These are phyloP conservation scores for Cyberlindnera subsufficiens DNA, from an alignment of 805 yeast genomes.

Conservation along the genomic window DNA sequence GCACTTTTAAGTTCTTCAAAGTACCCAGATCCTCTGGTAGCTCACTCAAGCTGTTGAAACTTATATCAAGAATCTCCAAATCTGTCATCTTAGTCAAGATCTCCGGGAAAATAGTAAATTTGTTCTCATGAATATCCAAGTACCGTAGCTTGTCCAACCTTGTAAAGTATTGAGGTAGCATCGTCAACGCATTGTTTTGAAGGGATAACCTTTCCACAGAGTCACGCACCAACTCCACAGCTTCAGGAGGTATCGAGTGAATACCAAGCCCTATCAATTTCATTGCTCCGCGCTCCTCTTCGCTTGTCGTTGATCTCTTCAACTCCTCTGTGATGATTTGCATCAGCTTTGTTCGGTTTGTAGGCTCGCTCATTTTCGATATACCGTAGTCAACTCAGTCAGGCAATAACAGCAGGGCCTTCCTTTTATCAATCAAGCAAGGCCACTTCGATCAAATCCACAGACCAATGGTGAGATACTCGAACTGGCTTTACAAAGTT, in stretches of 20 bases:
- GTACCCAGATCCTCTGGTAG: constrained; percentile 39
- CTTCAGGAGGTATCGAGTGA: constrained; percentile 31
- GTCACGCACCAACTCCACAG: constrained; percentile 30
- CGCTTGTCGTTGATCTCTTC: constrained; percentile 8
- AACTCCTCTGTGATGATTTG: constrained; percentile 23
- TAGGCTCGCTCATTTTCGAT: constrained; percentile 2
- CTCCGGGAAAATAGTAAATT: constrained; percentile 47
- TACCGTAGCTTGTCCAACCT: constrained; percentile 43
- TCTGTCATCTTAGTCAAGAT: constrained; percentile 31
- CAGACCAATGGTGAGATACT: neutral
- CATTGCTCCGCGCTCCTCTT: constrained; percentile 23
- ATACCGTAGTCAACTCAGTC: neutral
- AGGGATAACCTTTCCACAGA: constrained; percentile 46
- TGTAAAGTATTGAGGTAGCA: constrained; percentile 42
- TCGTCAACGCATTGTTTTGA: constrained; percentile 42
- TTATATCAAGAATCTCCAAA: constrained; percentile 62
- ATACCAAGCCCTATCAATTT: constrained; percentile 35
- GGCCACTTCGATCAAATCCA: too few species aligned
- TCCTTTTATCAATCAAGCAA: too few species aligned
- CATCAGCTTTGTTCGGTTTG: constrained; percentile 16
- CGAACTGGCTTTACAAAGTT: too few species aligned
- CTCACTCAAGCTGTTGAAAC: constrained; percentile 44
- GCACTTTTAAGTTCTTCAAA: constrained; percentile 43
- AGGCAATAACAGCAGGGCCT: neutral
- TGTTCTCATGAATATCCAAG: constrained; percentile 62